Evolutionary conservation across 2,329 filamentous ascomycete species (phyloP).

Genomic region (Diaporthe sp.): DNA sequence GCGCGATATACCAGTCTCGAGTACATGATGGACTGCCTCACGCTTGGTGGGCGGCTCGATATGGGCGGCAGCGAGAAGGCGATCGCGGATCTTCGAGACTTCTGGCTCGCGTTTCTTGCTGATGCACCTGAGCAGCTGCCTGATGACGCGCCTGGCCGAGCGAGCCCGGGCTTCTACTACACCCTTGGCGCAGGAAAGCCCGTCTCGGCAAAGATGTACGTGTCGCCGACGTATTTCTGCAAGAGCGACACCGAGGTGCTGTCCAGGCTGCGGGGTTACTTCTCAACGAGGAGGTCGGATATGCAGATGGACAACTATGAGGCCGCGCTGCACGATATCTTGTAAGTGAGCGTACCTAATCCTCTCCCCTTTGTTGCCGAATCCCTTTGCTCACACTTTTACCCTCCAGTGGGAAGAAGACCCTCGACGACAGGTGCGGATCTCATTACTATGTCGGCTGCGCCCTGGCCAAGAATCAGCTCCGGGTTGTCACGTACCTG

Average conservation of each 20-base stretch:
- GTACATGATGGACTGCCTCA: conserved; percentile 45
- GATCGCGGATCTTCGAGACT: conserved; percentile 41
- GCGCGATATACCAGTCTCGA: conserved; percentile 42
- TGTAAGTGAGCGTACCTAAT: conserved; percentile 24
- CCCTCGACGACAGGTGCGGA: conserved; percentile 23
- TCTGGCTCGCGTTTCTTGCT: conserved; percentile 43
- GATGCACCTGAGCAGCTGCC: conserved; percentile 42
- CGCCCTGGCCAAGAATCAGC: conserved; percentile 32
- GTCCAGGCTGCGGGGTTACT: conserved; percentile 40
- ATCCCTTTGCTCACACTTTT: not conserved
- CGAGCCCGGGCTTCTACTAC: conserved; percentile 45
- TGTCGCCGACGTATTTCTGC: conserved; percentile 43
- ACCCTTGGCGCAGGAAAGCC: conserved; percentile 42
- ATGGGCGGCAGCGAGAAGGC: conserved; percentile 38
- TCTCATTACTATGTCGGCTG: conserved; percentile 30
- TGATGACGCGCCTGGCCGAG: conserved; percentile 39
- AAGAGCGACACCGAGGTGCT: conserved; percentile 44
- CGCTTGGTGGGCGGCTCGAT: conserved; percentile 42
- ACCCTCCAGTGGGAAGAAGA: conserved; percentile 23
- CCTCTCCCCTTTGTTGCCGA: accelerated
- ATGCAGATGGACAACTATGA: conserved; percentile 43
- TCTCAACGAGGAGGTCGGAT: conserved; percentile 39
- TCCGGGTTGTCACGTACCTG: conserved; percentile 31
- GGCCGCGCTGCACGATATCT: conserved; percentile 40
- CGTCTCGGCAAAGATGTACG: conserved; percentile 43